Evolutionary conservation across 2,329 filamentous ascomycete genomes (phyloP).

Genomic region (Aspergillus ustus): DNA sequence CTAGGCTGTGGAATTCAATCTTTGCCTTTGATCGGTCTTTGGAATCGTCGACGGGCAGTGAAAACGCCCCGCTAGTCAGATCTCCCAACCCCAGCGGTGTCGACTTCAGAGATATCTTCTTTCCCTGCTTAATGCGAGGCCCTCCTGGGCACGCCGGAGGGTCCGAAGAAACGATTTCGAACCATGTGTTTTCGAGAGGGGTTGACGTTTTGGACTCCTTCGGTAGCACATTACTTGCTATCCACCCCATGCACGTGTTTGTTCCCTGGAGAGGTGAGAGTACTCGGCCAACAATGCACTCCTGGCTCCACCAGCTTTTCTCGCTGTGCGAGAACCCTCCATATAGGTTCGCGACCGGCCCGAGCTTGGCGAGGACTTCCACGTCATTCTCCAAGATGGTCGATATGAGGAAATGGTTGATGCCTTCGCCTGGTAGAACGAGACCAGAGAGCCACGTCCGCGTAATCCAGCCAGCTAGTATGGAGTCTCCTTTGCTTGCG

Average conservation of each 20-base stretch:
- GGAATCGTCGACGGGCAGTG: conserved; percentile 41
- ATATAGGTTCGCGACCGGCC: conserved; percentile 57
- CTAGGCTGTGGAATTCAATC: conserved; percentile 31
- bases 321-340: conserved; percentile 58
- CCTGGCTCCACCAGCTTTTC: conserved; percentile 62
- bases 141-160: conserved; percentile 32
- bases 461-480: conserved; percentile 58
- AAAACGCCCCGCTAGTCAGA: conserved; percentile 43
- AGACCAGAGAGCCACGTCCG: conserved; percentile 60
- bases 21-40: conserved; percentile 15
- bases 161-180: conserved; percentile 50
- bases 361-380: conserved; percentile 53
- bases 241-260: conserved; percentile 61
- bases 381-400: conserved; percentile 61
- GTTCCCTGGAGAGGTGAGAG: conserved; percentile 51
- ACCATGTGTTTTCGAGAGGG: conserved; percentile 52
- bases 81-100: conserved; percentile 46
- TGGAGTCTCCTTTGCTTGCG: conserved; percentile 17
- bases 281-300: conserved; percentile 59
- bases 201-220: conserved; percentile 33
- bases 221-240: conserved; percentile 49
- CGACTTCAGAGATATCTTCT: conserved; percentile 44
- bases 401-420: conserved; percentile 60
- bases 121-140: conserved; percentile 51
- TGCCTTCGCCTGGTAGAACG: conserved; percentile 58